Evolutionary conservation across 2,329 filamentous ascomycete genomes (phyloP).

Genomic region (Fonsecaea pugnacius): DNA sequence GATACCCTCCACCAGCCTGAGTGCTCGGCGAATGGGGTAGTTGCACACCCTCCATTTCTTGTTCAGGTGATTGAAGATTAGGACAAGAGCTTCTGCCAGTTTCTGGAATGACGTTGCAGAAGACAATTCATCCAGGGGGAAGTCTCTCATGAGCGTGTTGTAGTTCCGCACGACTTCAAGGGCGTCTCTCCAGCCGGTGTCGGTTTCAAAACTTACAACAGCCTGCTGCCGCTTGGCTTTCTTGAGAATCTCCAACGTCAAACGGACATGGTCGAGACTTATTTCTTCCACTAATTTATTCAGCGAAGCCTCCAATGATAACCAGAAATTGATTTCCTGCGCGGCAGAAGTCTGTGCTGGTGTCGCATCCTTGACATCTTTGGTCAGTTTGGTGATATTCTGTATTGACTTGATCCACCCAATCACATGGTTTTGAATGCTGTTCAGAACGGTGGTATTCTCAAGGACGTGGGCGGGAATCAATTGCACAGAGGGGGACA

Average conservation of each 20-base stretch:
- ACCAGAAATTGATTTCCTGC: constrained; percentile 99
- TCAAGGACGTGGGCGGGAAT: constrained; percentile 77
- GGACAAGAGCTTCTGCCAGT: constrained; percentile 81
- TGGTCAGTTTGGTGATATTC: constrained; percentile 89
- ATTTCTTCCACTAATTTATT: constrained; percentile 91
- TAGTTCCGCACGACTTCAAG: constrained; percentile 98
- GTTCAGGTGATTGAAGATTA: constrained; percentile 94
- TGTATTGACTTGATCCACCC: constrained; percentile 99
- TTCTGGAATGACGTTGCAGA: constrained; percentile 89
- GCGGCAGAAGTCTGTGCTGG: constrained; percentile 77
- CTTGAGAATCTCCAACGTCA: constrained; percentile 93
- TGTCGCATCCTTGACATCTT: constrained; percentile 58
- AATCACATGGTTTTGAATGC: constrained; percentile 89
- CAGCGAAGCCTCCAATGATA: constrained; percentile 92
- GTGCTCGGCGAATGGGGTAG: constrained; percentile 87
- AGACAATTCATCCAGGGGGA: constrained; percentile 90
- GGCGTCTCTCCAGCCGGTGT: constrained; percentile 93
- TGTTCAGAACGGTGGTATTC: constrained; percentile 91
- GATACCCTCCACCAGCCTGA: constrained; percentile 95
- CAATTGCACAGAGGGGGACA: constrained; percentile 75
- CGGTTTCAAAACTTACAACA: constrained; percentile 92
- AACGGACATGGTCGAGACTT: constrained; percentile 79
- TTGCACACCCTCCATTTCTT: constrained; percentile 97
- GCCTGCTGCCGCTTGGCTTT: constrained; percentile 98
- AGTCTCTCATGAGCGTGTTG: constrained; percentile 98